These are phyloP conservation scores for Dothideomycetes sp. DNA, from an alignment of 2,329 filamentous ascomycete genomes.

Conservation along the genomic window DNA sequence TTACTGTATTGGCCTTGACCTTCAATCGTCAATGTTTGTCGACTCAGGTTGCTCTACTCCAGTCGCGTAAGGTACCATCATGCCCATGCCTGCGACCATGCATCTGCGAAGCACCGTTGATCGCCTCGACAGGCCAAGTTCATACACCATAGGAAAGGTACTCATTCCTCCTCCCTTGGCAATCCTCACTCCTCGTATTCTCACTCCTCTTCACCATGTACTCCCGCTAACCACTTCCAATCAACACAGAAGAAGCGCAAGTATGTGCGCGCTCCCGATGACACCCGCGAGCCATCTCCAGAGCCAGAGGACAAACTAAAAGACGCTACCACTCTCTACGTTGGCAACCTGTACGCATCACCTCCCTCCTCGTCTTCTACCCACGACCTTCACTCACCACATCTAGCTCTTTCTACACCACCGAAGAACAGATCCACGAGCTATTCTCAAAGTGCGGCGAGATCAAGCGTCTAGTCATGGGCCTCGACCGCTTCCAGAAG, in stretches of 20 bases:
- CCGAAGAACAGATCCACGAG: conserved; percentile 97
- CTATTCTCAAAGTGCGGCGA: conserved; percentile 59
- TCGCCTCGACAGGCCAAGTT: conserved; percentile 84
- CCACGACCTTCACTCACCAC: conserved; percentile 10
- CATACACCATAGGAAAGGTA: conserved; percentile 81
- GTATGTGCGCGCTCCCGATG: conserved; percentile 47
- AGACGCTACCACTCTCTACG: conserved; percentile 88
- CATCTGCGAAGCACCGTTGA: conserved; percentile 64
- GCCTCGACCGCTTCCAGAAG: conserved; percentile 91
- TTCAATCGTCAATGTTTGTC: too few species aligned
- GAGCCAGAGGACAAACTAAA: conserved; percentile 69
- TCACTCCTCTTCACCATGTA: conserved; percentile 4
- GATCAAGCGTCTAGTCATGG: conserved; percentile 97
- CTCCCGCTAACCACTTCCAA: conserved; percentile 2
- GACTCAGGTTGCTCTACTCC: too few species aligned
- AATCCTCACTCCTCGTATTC: too few species aligned
- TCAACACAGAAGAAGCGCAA: conserved; percentile 58
- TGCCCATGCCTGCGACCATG: conserved; percentile 3
- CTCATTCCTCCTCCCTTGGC: too few species aligned
- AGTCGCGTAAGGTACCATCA: too few species aligned
- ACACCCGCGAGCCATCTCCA: conserved; percentile 32
- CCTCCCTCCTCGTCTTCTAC: conserved; percentile 1
- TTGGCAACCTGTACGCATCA: conserved; percentile 72
- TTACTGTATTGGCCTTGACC: too few species aligned
- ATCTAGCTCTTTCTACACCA: conserved; percentile 84